Conservation (phyloP, 352 stramenopile species). For the Phytopythium litorale region DNA sequence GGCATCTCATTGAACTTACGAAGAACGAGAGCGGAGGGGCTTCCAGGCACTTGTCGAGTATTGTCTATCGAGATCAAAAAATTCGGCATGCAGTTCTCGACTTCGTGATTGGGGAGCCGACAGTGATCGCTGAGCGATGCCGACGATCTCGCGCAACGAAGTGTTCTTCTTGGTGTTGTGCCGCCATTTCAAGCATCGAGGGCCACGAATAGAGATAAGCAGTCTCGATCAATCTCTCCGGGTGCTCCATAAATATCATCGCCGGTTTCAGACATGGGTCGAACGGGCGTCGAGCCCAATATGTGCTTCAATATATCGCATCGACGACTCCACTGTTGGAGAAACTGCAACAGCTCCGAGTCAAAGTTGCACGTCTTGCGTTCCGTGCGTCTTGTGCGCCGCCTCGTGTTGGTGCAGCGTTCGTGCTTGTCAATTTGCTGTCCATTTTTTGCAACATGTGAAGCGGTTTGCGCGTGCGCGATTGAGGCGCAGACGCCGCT, state of each 20-base stretch:
- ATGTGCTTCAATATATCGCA: not conserved
- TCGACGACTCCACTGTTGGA: not conserved
- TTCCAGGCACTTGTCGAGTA: too few species aligned
- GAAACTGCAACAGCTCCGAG: not conserved
- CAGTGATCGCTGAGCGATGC: not conserved
- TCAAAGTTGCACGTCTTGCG: constrained; percentile 1
- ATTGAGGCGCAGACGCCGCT: not conserved
- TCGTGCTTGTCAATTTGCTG: constrained; percentile 2
- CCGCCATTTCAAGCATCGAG: not conserved
- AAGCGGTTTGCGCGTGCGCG: not conserved
- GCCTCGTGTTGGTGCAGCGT: not conserved
- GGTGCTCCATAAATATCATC: not conserved
- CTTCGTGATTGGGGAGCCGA: too few species aligned
- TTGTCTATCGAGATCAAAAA: too few species aligned
- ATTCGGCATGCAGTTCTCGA: too few species aligned
- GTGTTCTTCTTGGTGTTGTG: not conserved
- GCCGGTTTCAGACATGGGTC: not conserved
- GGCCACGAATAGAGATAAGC: too few species aligned
- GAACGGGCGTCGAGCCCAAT: not conserved
- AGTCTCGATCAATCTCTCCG: too few species aligned
- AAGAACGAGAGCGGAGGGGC: too few species aligned
- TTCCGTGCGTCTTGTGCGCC: not conserved
- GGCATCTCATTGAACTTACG: too few species aligned
- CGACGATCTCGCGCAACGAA: not conserved
- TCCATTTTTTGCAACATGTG: not conserved